phyloP scores from a whole-genome alignment of 2,329 filamentous ascomycete genomes.

The Aureobasidium melanogenum region DNA sequence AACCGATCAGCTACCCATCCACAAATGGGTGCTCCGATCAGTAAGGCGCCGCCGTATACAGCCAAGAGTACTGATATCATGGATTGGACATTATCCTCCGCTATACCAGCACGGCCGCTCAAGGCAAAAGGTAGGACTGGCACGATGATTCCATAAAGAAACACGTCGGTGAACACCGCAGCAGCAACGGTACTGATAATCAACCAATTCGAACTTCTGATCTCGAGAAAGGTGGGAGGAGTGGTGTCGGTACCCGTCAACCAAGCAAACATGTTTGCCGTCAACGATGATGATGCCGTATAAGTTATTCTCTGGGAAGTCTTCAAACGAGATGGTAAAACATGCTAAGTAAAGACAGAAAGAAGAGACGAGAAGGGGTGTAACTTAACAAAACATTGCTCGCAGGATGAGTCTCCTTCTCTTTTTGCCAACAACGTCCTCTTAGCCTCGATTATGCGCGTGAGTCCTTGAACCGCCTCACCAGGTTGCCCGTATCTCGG shows the following conservation, averaged over 20 bases:
- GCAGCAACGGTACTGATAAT: constrained; percentile 28
- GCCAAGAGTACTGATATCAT: constrained; percentile 68
- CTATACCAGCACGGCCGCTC: constrained; percentile 44
- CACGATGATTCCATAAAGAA: constrained; percentile 56
- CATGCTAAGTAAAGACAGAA: background rate
- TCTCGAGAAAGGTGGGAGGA: constrained; percentile 22
- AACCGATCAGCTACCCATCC: constrained; percentile 56
- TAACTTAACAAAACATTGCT: background rate
- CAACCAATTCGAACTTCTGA: constrained; percentile 27
- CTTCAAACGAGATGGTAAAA: background rate
- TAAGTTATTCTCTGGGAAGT: background rate
- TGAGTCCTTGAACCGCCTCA: constrained; percentile 5
- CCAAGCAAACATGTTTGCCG: constrained; percentile 24
- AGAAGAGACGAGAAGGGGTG: background rate
- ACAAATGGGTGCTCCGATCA: constrained; percentile 46
- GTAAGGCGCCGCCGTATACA: constrained; percentile 59
- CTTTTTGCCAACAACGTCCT: background rate
- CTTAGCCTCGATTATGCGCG: constrained; percentile 8
- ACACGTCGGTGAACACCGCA: constrained; percentile 45
- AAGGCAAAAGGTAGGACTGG: constrained; percentile 65
- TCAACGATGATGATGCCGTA: background rate
- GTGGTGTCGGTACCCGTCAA: constrained; percentile 20
- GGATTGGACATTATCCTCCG: constrained; percentile 46
- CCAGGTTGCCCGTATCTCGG: background rate
- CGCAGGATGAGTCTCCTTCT: background rate